A percentile compares a stretch with the other conserved stretches of the same genome.
Conservation (phyloP, 352 stramenopile genomes). For the Phytophthora hibernalis region DNA sequence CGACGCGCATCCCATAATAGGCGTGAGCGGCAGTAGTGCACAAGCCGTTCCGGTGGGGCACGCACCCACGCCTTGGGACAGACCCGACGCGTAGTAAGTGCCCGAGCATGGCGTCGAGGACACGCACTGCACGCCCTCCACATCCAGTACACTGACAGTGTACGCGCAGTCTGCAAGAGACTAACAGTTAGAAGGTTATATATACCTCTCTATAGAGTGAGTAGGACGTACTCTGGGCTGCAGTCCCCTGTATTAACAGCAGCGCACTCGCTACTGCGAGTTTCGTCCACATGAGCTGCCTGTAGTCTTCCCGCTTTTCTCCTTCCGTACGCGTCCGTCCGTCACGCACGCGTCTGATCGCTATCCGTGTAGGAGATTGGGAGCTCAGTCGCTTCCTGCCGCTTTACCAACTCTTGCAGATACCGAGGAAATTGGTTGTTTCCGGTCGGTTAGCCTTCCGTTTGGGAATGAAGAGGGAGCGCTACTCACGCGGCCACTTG, state of each 20-base stretch:
- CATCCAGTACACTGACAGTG: slow-evolving; percentile 74
- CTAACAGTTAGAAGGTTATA: not conserved
- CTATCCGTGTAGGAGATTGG: slow-evolving; percentile 3
- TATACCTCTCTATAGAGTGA: no score
- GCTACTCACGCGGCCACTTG: slow-evolving; percentile 26
- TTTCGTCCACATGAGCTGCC: slow-evolving; percentile 35
- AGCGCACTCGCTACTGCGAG: slow-evolving; percentile 27
- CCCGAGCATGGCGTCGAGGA: slow-evolving; percentile 63
- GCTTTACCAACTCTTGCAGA: no score
- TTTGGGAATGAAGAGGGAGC: slow-evolving; percentile 44
- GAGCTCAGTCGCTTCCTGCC: not conserved
- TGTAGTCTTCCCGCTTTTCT: slow-evolving; percentile 8
- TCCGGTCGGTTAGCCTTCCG: slow-evolving; percentile 44
- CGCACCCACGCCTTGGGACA: slow-evolving; percentile 56
- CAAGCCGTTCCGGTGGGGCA: slow-evolving; percentile 64
- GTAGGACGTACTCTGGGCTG: slow-evolving; percentile 18
- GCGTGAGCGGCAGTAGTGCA: slow-evolving; percentile 63
- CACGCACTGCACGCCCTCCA: slow-evolving; percentile 62
- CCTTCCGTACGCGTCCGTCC: slow-evolving; percentile 15
- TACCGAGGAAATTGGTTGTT: slow-evolving; percentile 43
- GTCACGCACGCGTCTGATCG: slow-evolving; percentile 10
- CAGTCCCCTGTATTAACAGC: slow-evolving; percentile 20
- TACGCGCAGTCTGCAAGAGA: slow-evolving; percentile 53
- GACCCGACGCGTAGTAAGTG: slow-evolving; percentile 56
- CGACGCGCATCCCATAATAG: slow-evolving; percentile 74